These are phyloP conservation scores for Neonothopanus nambi DNA, from an alignment of 1,284 basidiomycete species.

Conservation along the genomic window DNA sequence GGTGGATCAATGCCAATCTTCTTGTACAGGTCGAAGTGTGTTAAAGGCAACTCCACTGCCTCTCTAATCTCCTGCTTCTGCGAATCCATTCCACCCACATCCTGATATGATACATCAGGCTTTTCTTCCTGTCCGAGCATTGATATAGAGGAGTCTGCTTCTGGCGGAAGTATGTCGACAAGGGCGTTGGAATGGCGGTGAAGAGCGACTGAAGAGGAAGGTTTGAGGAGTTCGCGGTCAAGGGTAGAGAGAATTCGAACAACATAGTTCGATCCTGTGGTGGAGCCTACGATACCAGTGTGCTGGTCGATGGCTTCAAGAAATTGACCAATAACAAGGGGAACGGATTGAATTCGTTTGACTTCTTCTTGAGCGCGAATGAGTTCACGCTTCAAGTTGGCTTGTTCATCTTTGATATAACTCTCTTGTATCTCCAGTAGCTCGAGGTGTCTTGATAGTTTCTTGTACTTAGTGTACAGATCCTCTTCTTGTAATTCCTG, in stretches of 20 bases:
- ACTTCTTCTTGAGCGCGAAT: slow-evolving; percentile 99
- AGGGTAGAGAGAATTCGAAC: slow-evolving; percentile 97
- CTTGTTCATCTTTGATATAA: slow-evolving; percentile 99
- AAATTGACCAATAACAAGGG: slow-evolving; percentile 99
- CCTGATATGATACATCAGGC: slow-evolving; percentile 86
- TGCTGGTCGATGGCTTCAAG: slow-evolving; percentile 98
- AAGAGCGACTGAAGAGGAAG: slow-evolving; percentile 94
- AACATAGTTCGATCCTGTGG: slow-evolving; percentile 98
- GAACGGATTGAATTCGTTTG: slow-evolving; percentile 98
- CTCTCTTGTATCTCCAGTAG: slow-evolving; percentile 95
- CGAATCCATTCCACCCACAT: slow-evolving; percentile 95
- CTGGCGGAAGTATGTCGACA: slow-evolving; percentile 97
- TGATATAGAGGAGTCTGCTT: slow-evolving; percentile 96
- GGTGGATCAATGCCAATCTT: slow-evolving; percentile 99
- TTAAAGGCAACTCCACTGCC: slow-evolving; percentile 97
- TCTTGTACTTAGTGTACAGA: slow-evolving; percentile 94
- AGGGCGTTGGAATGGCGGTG: slow-evolving; percentile 99
- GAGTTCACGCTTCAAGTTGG: slow-evolving; percentile 96
- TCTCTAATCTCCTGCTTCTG: slow-evolving; percentile 99
- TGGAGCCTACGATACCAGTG: slow-evolving; percentile 97
- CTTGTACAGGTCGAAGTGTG: slow-evolving; percentile 97
- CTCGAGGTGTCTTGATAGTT: slow-evolving; percentile 88
- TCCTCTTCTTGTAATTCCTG: slow-evolving; percentile 91
- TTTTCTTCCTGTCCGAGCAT: slow-evolving; percentile 95
- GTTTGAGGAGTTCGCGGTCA: slow-evolving; percentile 96